Evolutionary conservation across 768 basidiomycete genomes (phyloP), one percentile per base, ranked within the genome.

Genomic region (Tulasnella sp.): DNA sequence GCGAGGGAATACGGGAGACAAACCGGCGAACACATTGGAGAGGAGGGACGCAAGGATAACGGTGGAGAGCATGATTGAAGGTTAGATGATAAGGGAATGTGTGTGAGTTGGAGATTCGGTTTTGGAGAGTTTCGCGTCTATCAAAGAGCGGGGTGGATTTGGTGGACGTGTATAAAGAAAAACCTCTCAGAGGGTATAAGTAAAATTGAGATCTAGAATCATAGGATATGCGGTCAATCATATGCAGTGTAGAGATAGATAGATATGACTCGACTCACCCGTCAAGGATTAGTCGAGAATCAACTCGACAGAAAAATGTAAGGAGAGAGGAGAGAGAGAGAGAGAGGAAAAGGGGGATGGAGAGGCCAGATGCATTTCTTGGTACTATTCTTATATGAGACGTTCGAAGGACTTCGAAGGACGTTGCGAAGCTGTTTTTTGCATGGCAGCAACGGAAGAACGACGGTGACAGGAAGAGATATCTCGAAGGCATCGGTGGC

Each of bases 271-370:
- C n/a, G 43, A 67, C 74, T 64, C 61, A 79, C 79, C 79, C 76
- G 74, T 75, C 80, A 81, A 76, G 68, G 71, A 45, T 30, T 70
- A 74, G 80, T 78, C 78, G 81, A 81, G 75, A 74, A 74, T 80
- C 84, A 78, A 84, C 79, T 81, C 81, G 81, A 81, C 79, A 69
- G 73, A 71, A 75, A 70, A 73, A 66, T 67, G 63, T 67, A 64
- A 65, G 61, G 53, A 67, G 67, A 60, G 60, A 41, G 55, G 63
- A 56, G 54, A 65, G 68, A 69, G 70, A 64, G 66, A 70, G 69
- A 71, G 64, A 67, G 65, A 64, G 65, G 64, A 65, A 63, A 67
- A 65, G 64, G 66, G 67, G 65, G 63, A 34, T n/a, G 44, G 60
- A 42, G 34, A 38, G 34, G 34, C 34, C 34, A 38, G 34, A 38